Evolutionary conservation across 176 grass and related monocot genomes (phyloP).

Genomic region (Alopecurus myosuroides): DNA sequence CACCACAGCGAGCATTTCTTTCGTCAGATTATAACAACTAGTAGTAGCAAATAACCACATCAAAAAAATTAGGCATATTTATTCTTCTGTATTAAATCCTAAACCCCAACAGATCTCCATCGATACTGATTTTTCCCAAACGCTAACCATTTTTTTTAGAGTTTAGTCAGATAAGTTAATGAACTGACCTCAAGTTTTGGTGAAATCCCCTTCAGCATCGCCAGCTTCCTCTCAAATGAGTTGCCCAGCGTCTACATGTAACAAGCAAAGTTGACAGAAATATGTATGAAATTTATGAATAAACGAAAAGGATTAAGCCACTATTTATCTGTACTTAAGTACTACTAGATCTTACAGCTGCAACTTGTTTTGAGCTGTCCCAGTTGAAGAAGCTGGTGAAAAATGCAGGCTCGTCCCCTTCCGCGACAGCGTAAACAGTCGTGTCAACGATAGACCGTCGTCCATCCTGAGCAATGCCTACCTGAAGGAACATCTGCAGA

Average conservation of each 20-base stretch:
- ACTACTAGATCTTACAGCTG: slow-evolving; percentile 15
- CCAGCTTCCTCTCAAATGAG: slow-evolving; percentile 90
- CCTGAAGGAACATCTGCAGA: slow-evolving; percentile 71
- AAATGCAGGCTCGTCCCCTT: slow-evolving; percentile 82
- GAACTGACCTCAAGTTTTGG: slow-evolving; percentile 57
- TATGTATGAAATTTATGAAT: neutral
- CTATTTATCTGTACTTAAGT: neutral
- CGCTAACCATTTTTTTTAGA: neutral
- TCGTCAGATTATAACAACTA: neutral
- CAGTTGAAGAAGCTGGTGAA: slow-evolving; percentile 81
- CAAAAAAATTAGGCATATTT: neutral
- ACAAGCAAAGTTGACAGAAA: neutral
- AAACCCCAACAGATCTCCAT: neutral
- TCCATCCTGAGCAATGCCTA: slow-evolving; percentile 22
- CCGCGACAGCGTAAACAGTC: slow-evolving; percentile 47
- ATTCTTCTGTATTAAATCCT: neutral
- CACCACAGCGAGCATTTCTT: neutral
- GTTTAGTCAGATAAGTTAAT: neutral
- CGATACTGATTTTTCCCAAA: neutral
- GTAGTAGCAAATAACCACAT: neutral
- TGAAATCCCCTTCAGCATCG: slow-evolving; percentile 50
- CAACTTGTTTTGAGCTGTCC: slow-evolving; percentile 58
- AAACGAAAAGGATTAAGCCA: neutral
- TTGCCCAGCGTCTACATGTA: slow-evolving; percentile 64
- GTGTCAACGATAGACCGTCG: slow-evolving; percentile 29